phyloP scores from a whole-genome alignment of 169 alveolate genomes.

The Eimeria falciformis region DNA sequence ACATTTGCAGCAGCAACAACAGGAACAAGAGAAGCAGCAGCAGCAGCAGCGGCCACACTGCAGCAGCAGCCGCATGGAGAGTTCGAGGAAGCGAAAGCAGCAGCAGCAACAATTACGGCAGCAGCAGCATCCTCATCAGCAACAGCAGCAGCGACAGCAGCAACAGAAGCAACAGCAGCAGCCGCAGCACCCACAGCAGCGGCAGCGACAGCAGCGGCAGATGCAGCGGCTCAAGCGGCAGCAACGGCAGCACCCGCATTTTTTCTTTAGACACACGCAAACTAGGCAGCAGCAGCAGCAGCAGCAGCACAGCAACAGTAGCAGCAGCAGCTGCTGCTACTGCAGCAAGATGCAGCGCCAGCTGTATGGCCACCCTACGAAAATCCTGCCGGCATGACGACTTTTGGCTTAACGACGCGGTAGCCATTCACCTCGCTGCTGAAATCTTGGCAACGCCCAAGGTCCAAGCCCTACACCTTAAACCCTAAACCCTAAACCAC shows the following conservation, averaged over 20 bases:
- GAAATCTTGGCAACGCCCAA: slow-evolving; percentile 10
- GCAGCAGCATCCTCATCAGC: slow-evolving; percentile 17
- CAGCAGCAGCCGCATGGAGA: neutral
- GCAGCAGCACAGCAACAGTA: slow-evolving; percentile 8
- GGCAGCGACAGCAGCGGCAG: neutral
- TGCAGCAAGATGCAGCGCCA: slow-evolving; percentile 1
- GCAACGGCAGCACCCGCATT: slow-evolving; percentile 25
- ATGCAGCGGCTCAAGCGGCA: neutral
- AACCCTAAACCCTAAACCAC: neutral
- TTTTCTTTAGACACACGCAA: neutral
- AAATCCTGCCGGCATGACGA: neutral
- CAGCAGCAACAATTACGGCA: neutral
- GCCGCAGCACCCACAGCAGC: slow-evolving; percentile 20
- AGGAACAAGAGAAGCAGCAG: neutral
- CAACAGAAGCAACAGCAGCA: slow-evolving; percentile 17
- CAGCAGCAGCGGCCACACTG: neutral
- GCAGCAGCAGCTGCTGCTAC: slow-evolving; percentile 26
- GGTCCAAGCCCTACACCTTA: neutral
- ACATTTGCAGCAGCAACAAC: neutral
- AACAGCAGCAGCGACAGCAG: neutral
- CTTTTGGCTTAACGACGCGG: slow-evolving; percentile 15
- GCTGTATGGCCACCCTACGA: neutral
- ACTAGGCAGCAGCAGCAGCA: neutral
- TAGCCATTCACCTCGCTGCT: slow-evolving; percentile 43
- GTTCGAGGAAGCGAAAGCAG: neutral